These are phyloP conservation scores for Saturnispora diversa DNA, from an alignment of 805 yeast species.

Conservation along the genomic window DNA sequence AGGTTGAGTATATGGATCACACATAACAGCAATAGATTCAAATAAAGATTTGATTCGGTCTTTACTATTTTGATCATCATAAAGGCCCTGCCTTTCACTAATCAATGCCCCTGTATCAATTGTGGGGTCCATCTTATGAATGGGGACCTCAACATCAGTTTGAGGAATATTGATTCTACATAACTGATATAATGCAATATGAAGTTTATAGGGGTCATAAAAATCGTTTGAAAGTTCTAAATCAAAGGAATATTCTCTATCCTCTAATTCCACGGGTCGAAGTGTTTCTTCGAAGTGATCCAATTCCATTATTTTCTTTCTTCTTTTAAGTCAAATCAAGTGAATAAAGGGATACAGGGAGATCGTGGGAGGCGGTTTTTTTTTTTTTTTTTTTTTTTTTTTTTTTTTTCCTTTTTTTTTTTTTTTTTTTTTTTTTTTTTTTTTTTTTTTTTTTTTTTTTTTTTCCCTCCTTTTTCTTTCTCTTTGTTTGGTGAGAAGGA, in stretches of 20 bases:
- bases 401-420: no score
- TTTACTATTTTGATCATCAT: neutral
- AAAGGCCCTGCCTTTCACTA: neutral
- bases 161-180: slow-evolving; percentile 20
- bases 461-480: no score
- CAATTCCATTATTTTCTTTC: neutral
- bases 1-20: slow-evolving; percentile 67
- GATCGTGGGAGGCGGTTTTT: no score
- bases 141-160: slow-evolving; percentile 4
- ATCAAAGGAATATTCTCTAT: slow-evolving; percentile 19
- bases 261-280: slow-evolving; percentile 12
- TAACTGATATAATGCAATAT: slow-evolving; percentile 25
- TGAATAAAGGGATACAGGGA: neutral
- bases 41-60: slow-evolving; percentile 20
- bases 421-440: no score
- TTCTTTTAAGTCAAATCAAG: neutral
- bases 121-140: slow-evolving; percentile 6
- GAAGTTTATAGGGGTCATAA: slow-evolving; percentile 25
- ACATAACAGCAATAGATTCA: slow-evolving; percentile 30
- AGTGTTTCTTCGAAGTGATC: neutral
- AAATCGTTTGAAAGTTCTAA: slow-evolving; percentile 15
- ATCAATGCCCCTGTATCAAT: slow-evolving; percentile 2
- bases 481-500: no score
- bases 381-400: no score
- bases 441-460: no score